Evolutionary conservation across 371 early-diverging fungal species (phyloP).

Genomic region (Polyrhizophydium stewartii): DNA sequence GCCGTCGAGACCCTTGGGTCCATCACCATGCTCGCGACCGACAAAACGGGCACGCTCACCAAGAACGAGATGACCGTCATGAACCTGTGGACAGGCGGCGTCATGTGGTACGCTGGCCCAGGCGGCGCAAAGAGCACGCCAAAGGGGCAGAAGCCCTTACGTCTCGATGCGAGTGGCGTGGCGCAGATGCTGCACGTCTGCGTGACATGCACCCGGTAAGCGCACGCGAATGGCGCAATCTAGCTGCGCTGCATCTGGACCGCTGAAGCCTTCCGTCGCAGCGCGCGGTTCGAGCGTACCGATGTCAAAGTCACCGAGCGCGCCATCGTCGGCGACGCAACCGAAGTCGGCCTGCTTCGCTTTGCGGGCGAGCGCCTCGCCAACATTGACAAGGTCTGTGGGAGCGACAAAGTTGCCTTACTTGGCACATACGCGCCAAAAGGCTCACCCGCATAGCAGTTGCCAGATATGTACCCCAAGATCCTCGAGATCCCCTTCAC

Average conservation of each 20-base stretch:
- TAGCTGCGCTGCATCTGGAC: background rate
- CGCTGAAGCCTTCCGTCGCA: background rate
- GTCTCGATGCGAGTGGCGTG: conserved; percentile 33
- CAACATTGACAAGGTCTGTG: conserved; percentile 42
- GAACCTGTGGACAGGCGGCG: conserved; percentile 33
- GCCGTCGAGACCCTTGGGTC: conserved; percentile 54
- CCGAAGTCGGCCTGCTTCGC: conserved; percentile 45
- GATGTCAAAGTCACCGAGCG: conserved; percentile 78
- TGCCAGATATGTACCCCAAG: conserved; percentile 38
- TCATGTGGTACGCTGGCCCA: conserved; percentile 22
- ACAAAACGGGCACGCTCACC: conserved; percentile 56
- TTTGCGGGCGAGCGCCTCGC: conserved; percentile 35
- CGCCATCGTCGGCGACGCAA: conserved; percentile 46
- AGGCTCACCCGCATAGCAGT: conserved; percentile 15
- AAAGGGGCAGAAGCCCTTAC: conserved; percentile 21
- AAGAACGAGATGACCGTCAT: conserved; percentile 44
- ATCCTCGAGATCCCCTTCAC: conserved; percentile 52
- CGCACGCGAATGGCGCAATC: background rate
- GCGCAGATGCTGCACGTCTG: conserved; percentile 39
- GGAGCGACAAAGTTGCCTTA: too few species aligned
- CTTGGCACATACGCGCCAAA: too few species aligned
- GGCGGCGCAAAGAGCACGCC: conserved; percentile 18
- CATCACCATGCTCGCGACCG: conserved; percentile 49
- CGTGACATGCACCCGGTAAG: conserved; percentile 40
- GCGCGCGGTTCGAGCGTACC: conserved; percentile 49